These are phyloP conservation scores for Phytopythium cucurbitacearum DNA, from an alignment of 352 stramenopile species.

Conservation along the genomic window DNA sequence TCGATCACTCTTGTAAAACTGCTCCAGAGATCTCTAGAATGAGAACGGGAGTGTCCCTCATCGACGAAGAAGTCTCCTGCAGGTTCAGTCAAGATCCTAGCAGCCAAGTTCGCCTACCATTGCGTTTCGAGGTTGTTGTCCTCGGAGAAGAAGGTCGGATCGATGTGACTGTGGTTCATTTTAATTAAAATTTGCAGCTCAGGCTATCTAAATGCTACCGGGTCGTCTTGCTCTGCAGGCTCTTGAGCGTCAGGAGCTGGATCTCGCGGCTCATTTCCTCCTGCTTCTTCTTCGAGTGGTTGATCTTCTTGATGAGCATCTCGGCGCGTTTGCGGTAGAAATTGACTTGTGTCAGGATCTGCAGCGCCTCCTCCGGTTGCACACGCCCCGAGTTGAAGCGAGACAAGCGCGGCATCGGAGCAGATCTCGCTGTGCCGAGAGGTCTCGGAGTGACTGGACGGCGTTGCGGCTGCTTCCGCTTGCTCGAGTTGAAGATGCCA, in stretches of 20 bases:
- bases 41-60: too few relatives aligned
- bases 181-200: too few relatives aligned
- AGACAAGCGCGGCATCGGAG: background rate
- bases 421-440: background rate
- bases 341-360: constrained; percentile 49
- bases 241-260: constrained; percentile 53
- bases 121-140: too few relatives aligned
- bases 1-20: too few relatives aligned
- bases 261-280: constrained; percentile 65
- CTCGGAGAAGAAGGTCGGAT: too few relatives aligned
- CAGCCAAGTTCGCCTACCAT: too few relatives aligned
- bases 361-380: constrained; percentile 49
- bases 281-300: constrained; percentile 51
- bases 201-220: constrained; percentile 1
- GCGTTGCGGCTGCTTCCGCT: background rate
- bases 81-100: too few relatives aligned
- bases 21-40: too few relatives aligned
- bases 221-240: constrained; percentile 26
- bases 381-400: constrained; percentile 21
- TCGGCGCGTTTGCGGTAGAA: constrained; percentile 63
- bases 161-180: too few relatives aligned
- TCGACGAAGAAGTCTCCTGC: too few relatives aligned
- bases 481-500: constrained; percentile 5
- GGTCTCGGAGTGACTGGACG: background rate
- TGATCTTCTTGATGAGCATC: constrained; percentile 66